A percentile compares a stretch with the other conserved stretches of the same genome.
Evolutionary conservation across 805 yeast species (phyloP).

Genomic region (Isabelozyma gotoi): DNA sequence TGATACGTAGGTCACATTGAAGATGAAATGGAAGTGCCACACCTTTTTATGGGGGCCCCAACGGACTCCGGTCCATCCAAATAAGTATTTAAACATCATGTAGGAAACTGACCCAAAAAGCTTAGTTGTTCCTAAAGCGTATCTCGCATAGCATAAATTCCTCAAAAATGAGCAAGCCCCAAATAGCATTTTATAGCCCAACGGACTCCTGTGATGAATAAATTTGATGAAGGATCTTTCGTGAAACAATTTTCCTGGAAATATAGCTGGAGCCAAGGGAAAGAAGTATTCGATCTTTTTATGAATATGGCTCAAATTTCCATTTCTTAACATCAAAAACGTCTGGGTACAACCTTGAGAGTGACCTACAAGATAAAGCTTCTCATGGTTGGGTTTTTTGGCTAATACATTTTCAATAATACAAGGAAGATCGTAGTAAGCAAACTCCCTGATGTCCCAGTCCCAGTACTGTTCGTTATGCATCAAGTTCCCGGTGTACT

Average conservation of each 20-base stretch:
- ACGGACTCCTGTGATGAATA: constrained; percentile 52
- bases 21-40: constrained; percentile 74
- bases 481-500: constrained; percentile 31
- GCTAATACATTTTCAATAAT: constrained; percentile 61
- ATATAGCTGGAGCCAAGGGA: constrained; percentile 89
- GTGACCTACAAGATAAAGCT: constrained; percentile 72
- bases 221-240: constrained; percentile 60
- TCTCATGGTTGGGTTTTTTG: constrained; percentile 37
- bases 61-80: constrained; percentile 79
- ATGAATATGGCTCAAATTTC: constrained; percentile 34
- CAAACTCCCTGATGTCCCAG: constrained; percentile 90
- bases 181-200: constrained; percentile 52
- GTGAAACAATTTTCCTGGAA: constrained; percentile 75
- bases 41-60: constrained; percentile 64
- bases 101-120: constrained; percentile 68
- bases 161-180: constrained; percentile 83
- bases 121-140: constrained; percentile 31
- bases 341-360: constrained; percentile 94
- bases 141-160: constrained; percentile 61
- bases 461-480: constrained; percentile 71
- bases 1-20: constrained; percentile 83
- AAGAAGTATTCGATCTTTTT: constrained; percentile 64
- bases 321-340: constrained; percentile 61
- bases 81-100: constrained; percentile 80
- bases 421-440: constrained; percentile 72